These are phyloP conservation scores for Dendryphion nanum DNA, from an alignment of 2,329 filamentous ascomycete genomes.

Conservation along the genomic window DNA sequence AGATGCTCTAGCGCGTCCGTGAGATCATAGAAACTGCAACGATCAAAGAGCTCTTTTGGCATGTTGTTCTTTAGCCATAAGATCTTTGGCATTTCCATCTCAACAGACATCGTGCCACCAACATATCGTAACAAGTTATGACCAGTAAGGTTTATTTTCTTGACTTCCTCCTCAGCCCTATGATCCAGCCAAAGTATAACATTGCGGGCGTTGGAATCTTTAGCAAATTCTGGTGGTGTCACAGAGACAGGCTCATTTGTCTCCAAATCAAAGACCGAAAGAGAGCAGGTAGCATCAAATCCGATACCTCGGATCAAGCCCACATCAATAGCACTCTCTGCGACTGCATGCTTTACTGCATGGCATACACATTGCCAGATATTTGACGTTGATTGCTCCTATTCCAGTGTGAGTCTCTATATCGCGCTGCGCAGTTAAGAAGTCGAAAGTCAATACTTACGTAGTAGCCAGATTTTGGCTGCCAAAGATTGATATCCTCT, in stretches of 20 bases:
- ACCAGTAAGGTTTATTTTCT: constrained; percentile 86
- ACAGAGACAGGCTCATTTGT: constrained; percentile 90
- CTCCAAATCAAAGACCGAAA: constrained; percentile 84
- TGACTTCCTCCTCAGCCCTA: constrained; percentile 83
- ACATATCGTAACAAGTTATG: constrained; percentile 96
- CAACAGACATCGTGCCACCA: constrained; percentile 96
- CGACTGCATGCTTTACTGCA: too few species aligned
- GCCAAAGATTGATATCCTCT: too few species aligned
- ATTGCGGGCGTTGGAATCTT: constrained; percentile 81
- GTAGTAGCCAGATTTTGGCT: too few species aligned
- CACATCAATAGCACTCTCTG: too few species aligned
- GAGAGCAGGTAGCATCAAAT: constrained; percentile 97
- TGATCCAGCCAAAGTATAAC: constrained; percentile 98
- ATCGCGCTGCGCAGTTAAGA: too few species aligned
- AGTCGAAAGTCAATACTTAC: too few species aligned
- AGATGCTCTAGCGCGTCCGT: constrained; percentile 91
- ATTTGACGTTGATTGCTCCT: too few species aligned
- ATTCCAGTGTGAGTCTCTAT: too few species aligned
- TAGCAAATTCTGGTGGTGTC: constrained; percentile 79
- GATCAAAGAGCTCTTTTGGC: constrained; percentile 83
- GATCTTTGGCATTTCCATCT: constrained; percentile 99
- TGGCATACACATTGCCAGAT: too few species aligned
- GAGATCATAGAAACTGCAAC: constrained; percentile 96
- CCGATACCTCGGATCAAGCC: too few species aligned
- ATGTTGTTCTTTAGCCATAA: constrained; percentile 99